Percentiles rank a stretch among this genome's conserved stretches.
Conservation (phyloP, 331 rosid genomes). For the Pyracantha coccinea region DNA sequence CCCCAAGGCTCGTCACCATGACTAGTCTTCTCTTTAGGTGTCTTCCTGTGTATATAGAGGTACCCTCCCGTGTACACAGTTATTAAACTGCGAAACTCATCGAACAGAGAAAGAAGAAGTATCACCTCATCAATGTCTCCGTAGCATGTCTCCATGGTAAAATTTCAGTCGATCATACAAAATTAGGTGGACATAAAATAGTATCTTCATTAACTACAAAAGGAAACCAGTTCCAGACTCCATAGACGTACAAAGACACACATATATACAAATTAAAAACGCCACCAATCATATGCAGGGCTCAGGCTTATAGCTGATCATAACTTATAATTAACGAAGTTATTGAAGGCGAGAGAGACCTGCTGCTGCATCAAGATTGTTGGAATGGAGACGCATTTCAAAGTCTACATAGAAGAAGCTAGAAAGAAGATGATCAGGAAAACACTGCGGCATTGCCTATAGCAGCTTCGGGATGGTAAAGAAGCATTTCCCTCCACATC, state of each 20-base stretch:
- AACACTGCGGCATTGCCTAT: slow-evolving; percentile 22
- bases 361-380: slow-evolving; percentile 25
- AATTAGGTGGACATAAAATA: neutral
- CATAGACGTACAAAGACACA: slow-evolving; percentile 28
- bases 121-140: neutral
- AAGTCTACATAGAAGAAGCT: neutral
- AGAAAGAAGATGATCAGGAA: slow-evolving; percentile 13
- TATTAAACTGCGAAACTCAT: neutral
- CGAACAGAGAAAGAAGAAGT: neutral
- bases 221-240: slow-evolving; percentile 28
- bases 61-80: no score
- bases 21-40: no score
- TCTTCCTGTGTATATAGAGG: no score
- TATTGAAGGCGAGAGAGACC: neutral
- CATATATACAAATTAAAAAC: slow-evolving; percentile 38
- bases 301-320: slow-evolving; percentile 18
- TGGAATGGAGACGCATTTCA: neutral
- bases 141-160: neutral
- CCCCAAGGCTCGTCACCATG: no score
- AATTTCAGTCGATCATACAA: neutral
- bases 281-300: slow-evolving; percentile 12
- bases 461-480: slow-evolving; percentile 61
- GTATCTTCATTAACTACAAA: slow-evolving; percentile 4
- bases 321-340: neutral
- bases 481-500: slow-evolving; percentile 82